Evolutionary conservation across 1,284 basidiomycete genomes (phyloP), one percentile per base, ranked within the genome.

Genomic region (Ganoderma leucocontextum): DNA sequence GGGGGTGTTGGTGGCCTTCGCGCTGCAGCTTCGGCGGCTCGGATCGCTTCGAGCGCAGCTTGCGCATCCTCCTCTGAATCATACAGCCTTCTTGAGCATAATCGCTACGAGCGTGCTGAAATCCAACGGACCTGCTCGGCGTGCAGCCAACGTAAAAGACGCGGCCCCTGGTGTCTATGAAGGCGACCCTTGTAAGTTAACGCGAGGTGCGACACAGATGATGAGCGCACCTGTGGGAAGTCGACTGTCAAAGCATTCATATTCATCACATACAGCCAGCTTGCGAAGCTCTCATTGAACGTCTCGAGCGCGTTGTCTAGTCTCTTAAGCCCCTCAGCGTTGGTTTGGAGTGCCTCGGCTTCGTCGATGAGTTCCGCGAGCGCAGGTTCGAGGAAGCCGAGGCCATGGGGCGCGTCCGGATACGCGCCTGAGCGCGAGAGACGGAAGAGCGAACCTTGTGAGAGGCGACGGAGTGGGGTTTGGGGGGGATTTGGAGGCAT

Each of bases 211-310:
- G 58, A 61, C 49, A 66, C 52, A 49, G 42, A 53, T 49, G 12
- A 38, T 60, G 29, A 8, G 76, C 87, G 68, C 74, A 92, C 95
- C 86, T 97, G 92, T 0, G 89, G 89, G 95, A 95, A 98, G 78
- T 97, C 96, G 0, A 92, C 91, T 36, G 95, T 96, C 72, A 97
- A 88, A 0, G 95, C 92, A 76, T 97, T 97, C 95, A 98, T 97
- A 78, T 95, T 93, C 87, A 98, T 90, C 12, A 92, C 91, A 79
- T 96, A 97, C 22, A 98, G 81, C 86, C 92, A 97, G 78, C 94
- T 95, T 12, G 95, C 92, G 77, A 98, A 98, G 49, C 91, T 91
- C 79, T 98, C 96, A 78, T 98, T 97, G 84, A 98, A 98, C 13
- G 88, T 90, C 5, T 89, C 87, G 60, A 98, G 85, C 22, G 94